These are phyloP conservation scores for Colletotrichum sp. DNA, from an alignment of 2,329 filamentous ascomycete genomes.

Conservation along the genomic window DNA sequence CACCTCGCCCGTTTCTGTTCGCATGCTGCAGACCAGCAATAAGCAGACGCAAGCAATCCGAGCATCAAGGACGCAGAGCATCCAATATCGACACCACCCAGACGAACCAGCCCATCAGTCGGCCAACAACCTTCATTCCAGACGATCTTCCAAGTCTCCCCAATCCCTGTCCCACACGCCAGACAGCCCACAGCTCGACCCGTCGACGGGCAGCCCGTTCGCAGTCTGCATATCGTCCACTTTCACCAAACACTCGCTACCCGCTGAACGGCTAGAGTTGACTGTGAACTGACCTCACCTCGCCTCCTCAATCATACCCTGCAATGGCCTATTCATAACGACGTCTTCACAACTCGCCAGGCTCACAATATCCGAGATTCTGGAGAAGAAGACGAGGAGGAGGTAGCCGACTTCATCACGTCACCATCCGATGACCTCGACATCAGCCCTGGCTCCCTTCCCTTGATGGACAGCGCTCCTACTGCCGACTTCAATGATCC, in stretches of 20 bases:
- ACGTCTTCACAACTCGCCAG: not conserved
- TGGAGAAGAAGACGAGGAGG: not conserved
- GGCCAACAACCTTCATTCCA: not conserved
- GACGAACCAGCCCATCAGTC: not conserved
- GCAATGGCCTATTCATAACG: not conserved
- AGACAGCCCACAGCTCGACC: not conserved
- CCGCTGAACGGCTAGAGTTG: not conserved
- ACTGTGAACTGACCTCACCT: constrained; percentile 11
- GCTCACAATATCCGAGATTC: not conserved
- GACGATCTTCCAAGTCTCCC: not conserved
- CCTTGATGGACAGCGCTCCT: not conserved
- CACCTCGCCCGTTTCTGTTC: constrained; percentile 1
- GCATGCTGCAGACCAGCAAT: constrained; percentile 10
- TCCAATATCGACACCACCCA: not conserved
- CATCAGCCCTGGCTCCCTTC: not conserved
- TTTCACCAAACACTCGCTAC: not conserved
- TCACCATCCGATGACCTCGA: not conserved
- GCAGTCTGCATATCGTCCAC: not conserved
- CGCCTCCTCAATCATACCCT: constrained; percentile 1
- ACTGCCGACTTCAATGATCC: not conserved
- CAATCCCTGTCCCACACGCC: not conserved
- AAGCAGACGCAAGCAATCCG: constrained; percentile 16
- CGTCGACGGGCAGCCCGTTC: not conserved
- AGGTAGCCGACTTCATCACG: not conserved
- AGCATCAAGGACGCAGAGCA: not conserved